These are phyloP conservation scores for Microdochium nivale DNA, from an alignment of 2,329 filamentous ascomycete genomes.

Conservation along the genomic window DNA sequence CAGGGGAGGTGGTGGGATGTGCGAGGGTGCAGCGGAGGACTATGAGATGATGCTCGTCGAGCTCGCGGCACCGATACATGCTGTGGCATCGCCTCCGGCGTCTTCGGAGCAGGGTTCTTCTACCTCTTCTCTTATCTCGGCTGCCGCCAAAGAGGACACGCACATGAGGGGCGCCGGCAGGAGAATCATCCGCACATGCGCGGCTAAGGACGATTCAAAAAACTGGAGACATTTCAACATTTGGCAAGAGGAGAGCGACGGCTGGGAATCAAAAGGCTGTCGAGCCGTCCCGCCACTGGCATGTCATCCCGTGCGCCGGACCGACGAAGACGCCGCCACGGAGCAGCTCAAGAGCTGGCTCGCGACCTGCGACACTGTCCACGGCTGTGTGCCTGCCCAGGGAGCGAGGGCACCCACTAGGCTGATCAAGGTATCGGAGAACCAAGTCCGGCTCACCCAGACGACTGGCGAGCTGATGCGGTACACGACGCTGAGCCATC, in stretches of 20 bases:
- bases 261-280: background rate
- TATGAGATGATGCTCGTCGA: background rate
- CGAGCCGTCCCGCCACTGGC: background rate
- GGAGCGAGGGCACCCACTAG: constrained; percentile 2
- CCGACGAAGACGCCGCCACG: background rate
- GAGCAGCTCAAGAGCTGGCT: constrained; percentile 4
- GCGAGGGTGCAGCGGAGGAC: background rate
- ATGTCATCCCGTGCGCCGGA: constrained; percentile 2
- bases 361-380: constrained; percentile 1
- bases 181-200: constrained; percentile 3
- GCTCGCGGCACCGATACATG: background rate
- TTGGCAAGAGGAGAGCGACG: constrained; percentile 1
- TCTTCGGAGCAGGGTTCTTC: background rate
- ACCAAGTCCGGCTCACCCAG: constrained; percentile 2
- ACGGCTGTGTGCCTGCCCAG: constrained; percentile 1
- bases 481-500: constrained; percentile 7
- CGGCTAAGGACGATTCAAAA: background rate
- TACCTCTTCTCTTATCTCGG: background rate
- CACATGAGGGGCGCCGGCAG: background rate
- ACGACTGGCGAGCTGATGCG: background rate
- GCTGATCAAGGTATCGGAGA: constrained; percentile 2
- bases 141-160: constrained; percentile 7
- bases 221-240: constrained; percentile 6
- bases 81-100: background rate
- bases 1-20: background rate